Conservation (phyloP, 805 yeast genomes). For the Candida khao-thaluensis region DNA sequence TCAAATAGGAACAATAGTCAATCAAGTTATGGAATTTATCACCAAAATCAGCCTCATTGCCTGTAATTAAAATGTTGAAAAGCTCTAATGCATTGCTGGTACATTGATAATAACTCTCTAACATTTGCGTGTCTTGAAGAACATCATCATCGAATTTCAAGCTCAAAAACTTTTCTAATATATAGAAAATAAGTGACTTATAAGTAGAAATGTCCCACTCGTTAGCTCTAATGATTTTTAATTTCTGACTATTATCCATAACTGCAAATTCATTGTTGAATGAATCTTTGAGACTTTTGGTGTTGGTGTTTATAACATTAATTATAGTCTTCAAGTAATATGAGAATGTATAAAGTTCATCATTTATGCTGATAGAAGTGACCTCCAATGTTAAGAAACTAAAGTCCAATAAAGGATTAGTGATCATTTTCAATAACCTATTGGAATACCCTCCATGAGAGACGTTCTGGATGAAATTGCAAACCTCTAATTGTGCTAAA, state of each 20-base stretch:
- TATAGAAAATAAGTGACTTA: conserved; percentile 51
- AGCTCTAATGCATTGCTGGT: conserved; percentile 43
- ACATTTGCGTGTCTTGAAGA: conserved; percentile 18
- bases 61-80: conserved; percentile 47
- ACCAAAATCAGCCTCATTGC: conserved; percentile 54
- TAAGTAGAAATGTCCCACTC: conserved; percentile 59
- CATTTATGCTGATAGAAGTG: conserved; percentile 34
- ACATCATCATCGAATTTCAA: conserved; percentile 20
- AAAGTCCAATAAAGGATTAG: conserved; percentile 51
- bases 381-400: conserved; percentile 31
- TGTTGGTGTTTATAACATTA: conserved; percentile 50
- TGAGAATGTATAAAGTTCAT: conserved; percentile 62
- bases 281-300: conserved; percentile 41
- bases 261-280: conserved; percentile 61
- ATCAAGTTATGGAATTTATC: conserved; percentile 43
- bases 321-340: conserved; percentile 58
- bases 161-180: conserved; percentile 47
- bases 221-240: conserved; percentile 40
- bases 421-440: conserved; percentile 57
- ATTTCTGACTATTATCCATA: conserved; percentile 45
- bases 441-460: conserved; percentile 53
- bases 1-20: conserved; percentile 28
- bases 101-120: conserved; percentile 27
- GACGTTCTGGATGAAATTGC: conserved; percentile 15
- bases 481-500: conserved; percentile 11